phyloP scores from a whole-genome alignment of 768 basidiomycete genomes.

The Russula olivacea region DNA sequence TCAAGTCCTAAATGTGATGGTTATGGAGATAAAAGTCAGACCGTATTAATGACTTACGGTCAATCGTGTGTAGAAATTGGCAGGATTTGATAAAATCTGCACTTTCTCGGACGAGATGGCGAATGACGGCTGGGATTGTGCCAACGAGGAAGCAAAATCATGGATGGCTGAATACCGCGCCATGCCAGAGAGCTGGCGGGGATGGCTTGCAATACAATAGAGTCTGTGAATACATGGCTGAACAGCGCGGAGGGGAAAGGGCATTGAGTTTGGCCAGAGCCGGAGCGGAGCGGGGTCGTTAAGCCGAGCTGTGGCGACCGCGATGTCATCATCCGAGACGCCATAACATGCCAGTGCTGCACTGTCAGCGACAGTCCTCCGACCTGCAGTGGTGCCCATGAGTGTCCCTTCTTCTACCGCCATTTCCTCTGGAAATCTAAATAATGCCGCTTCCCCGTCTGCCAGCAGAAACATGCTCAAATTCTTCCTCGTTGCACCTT shows the following conservation, averaged over 20 bases:
- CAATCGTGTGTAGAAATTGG: slow-evolving; percentile 18
- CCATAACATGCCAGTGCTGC: slow-evolving; percentile 8
- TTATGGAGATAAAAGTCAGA: background rate
- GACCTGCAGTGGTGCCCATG: slow-evolving; percentile 1
- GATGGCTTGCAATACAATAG: background rate
- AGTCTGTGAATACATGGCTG: background rate
- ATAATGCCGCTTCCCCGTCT: background rate
- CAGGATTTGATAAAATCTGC: slow-evolving; percentile 16
- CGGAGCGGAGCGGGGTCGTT: background rate
- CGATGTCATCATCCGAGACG: background rate
- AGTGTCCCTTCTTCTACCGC: background rate
- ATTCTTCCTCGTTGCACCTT: slow-evolving; percentile 5
- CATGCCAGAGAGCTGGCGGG: background rate
- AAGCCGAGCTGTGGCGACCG: background rate
- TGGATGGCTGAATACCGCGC: slow-evolving; percentile 14
- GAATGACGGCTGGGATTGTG: slow-evolving; percentile 23
- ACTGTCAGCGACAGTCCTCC: background rate
- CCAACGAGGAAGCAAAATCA: slow-evolving; percentile 18
- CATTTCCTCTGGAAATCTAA: background rate
- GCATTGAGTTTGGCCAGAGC: background rate
- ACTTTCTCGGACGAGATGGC: slow-evolving; percentile 19
- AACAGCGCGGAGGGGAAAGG: background rate
- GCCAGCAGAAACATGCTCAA: slow-evolving; percentile 2
- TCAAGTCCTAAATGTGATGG: slow-evolving; percentile 50
- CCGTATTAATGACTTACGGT: slow-evolving; percentile 11